Base-by-base conservation (phyloP, 1,284 basidiomycete species). In the Peniophora sp. region DNA sequence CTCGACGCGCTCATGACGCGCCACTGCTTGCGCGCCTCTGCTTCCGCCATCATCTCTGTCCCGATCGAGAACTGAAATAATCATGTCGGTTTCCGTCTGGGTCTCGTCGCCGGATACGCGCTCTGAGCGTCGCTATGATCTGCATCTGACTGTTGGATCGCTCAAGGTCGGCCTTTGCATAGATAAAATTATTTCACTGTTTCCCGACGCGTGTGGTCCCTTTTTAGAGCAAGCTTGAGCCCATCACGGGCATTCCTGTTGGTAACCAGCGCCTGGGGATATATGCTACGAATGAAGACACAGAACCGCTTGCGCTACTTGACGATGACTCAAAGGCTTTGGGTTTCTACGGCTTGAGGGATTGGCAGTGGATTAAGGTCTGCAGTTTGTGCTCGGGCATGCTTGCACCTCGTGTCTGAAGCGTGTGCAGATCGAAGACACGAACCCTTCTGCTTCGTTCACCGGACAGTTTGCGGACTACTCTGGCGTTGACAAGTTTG, bases 401-500 rank as follows among this genome's bases (percentile, higher is more conserved):
- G n/a, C n/a, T n/a, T n/a, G n/a, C n/a, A n/a, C n/a, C n/a, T 34
- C 10, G 35, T 36, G 11, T 35, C n/a, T 34, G n/a, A n/a, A n/a
- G n/a, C n/a, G n/a, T 19, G 35, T 36, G 3, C 53, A 94, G 92
- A 83, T 94, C 10, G 75, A 77, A 50, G 91, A 92, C 61, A 80
- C 77, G 19, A 84, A 94, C 62, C 92, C 92, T 1, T 74, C 85
- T 1, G 69, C 65, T 0, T 81, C 82, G 12, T 75, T 89, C 50
- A 87, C 88, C 0, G 89, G 88, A 1, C 89, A 94, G 62, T 81
- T 88, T 53, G 82, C 85, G 3, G 95, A 97, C 65, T 77, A 89
- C 3, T 84, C 84, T 1, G 81, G 88, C 65, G 93, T 97, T 1
- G 83, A 97, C 36, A 97, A 97, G 65, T 98, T 95, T 60, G 94